Conservation (phyloP, 768 basidiomycete genomes). For the Mycena crocata region DNA sequence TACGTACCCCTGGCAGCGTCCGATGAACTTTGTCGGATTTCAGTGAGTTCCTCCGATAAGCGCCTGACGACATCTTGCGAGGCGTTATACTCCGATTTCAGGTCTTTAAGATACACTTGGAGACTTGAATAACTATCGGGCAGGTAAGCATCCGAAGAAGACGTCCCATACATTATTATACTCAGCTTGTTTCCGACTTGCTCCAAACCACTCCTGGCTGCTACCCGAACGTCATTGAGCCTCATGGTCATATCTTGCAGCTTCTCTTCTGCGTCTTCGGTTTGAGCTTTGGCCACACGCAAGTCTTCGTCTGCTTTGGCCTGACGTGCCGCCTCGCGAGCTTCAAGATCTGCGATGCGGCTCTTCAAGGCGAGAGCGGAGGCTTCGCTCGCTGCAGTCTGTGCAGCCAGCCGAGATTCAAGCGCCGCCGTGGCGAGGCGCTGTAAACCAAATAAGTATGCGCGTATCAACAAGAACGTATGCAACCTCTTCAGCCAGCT, state of each 20-base stretch:
- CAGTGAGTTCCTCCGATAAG: constrained; percentile 39
- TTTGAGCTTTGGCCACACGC: constrained; percentile 11
- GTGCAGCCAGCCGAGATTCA: constrained; percentile 33
- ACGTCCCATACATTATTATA: too few species aligned
- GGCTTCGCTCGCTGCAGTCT: constrained; percentile 26
- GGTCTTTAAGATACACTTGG: constrained; percentile 41
- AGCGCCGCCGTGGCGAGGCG: constrained; percentile 32
- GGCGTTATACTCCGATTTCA: constrained; percentile 40
- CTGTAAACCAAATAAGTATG: constrained; percentile 26
- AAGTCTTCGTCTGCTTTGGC: constrained; percentile 29
- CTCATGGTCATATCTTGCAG: constrained; percentile 21
- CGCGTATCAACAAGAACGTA: background rate
- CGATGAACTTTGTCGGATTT: constrained; percentile 37
- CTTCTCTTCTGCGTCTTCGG: constrained; percentile 15
- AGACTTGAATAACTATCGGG: constrained; percentile 42
- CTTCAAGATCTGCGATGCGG: constrained; percentile 35
- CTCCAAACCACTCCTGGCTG: constrained; percentile 33
- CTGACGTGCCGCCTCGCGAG: constrained; percentile 21
- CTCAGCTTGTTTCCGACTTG: constrained; percentile 33
- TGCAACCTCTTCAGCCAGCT: constrained; percentile 39
- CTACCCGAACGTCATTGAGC: constrained; percentile 9
- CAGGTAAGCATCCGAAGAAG: background rate
- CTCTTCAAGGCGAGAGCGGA: constrained; percentile 24
- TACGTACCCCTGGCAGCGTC: constrained; percentile 43
- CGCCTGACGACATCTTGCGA: constrained; percentile 40